Base-by-base conservation (phyloP, 164 flowering plant species). In the Berberis vulgaris region DNA sequence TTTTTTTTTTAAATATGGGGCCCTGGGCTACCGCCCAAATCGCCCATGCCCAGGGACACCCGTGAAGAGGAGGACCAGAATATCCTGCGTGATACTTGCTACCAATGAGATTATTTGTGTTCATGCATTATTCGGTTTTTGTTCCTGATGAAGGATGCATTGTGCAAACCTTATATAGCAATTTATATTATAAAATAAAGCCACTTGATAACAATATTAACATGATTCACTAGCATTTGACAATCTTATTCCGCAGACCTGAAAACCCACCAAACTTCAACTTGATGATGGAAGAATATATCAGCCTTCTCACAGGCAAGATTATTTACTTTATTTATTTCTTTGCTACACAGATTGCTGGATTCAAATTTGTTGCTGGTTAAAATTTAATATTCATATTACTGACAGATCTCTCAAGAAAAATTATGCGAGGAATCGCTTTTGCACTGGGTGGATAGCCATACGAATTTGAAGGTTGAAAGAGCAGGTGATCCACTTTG, bases 401-500 rank as follows among this genome's bases (percentile, higher is more conserved):
- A 26, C 0, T 67, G 57, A 49, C 79, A 90, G 98, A 82, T 41
- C 91, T 93, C 72, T 82, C 91, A 54, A 85, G 88, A 69, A 88
- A 81, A 43, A 86, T 93, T 26, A 73, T 93, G 92, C 75, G 83
- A 7, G 98, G 98, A 63, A 82, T 93, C 49, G 94, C 96, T 70
- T 66, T 93, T n/a, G 96, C 97, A 66, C 76, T 93, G 73, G 96
- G 97, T 70, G 89, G 88, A 42, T 75, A 85, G 50, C 72, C 82
- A 26, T 67, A 84, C 69, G 83, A 78, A 69, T 86, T 89, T 74
- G 98, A 84, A 76, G 89, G 91, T 60, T 26, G 68, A 82, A 57
- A 86, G 64, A 65, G 96, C 88, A 43, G 97, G 97, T 61, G 89
- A 90, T 69, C 81, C 97, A 57, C 90, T 93, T 73, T 93, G 97